Evolutionary conservation across 495 filamentous ascomycete species (phyloP), one percentile per base, ranked within the genome.

Genomic region (Podospora tetraspora): DNA sequence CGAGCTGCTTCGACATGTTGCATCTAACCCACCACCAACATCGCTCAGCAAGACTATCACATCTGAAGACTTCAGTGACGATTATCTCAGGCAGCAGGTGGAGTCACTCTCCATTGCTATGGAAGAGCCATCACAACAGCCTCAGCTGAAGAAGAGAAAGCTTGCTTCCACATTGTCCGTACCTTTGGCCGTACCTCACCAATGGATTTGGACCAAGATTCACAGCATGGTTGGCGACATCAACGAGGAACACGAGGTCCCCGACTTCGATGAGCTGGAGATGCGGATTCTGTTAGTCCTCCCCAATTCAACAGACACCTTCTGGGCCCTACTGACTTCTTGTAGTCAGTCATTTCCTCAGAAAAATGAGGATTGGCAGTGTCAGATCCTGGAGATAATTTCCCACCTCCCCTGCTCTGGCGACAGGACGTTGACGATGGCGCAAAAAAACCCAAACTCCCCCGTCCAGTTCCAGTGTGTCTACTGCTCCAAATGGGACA

Each of bases 321-420:
- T 6, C 9, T 7, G 43, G 19, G n/a, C n/a, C 43, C 19, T 9
- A 62, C 66, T 68, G 30, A 71, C 61, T 11, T 61, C 8, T 9
- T 32, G 19, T 34, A 82, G 79, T 22, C 64, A 71, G 7, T 30
- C 1, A 59, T 79, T 80, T 63, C 59, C 74, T 11, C 57, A 72
- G 2, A 65, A 79, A 59, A 58, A 70, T 16, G 74, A 75, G 29
- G 27, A 72, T 5, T 69, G 75, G 6, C 70, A 78, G 67, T 78
- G 78, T 69, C 72, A 71, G 23, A 60, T 74, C 3, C 71, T 83
- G 34, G 74, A 79, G 56, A 65, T 78, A 19, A 43, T 80, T 16
- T 77, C 77, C 25, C 75, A 77, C 22, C 24, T 79, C 27, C 74
- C 71, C 12, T 83, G 81, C 58, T 75, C 75, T 11, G 74, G 71